These are phyloP conservation scores for Brettanomyces sp. DNA, from an alignment of 805 yeast genomes.

Conservation along the genomic window DNA sequence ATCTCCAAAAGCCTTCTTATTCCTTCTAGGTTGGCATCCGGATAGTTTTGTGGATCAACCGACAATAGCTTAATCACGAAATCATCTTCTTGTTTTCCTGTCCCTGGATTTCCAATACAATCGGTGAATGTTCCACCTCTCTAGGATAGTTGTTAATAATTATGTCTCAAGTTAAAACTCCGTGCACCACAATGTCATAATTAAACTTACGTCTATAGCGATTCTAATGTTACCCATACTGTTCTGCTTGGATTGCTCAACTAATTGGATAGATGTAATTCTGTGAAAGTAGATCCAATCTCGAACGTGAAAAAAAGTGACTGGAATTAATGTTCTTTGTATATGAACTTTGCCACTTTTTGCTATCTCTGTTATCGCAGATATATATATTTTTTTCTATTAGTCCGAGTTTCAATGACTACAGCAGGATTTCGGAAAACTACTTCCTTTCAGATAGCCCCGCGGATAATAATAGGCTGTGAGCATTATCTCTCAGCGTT, in stretches of 20 bases:
- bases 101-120: constrained; percentile 44
- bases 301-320: too few species aligned
- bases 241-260: background rate
- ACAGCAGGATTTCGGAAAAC: too few species aligned
- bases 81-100: constrained; percentile 43
- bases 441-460: too few species aligned
- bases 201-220: constrained; percentile 1
- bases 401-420: too few species aligned
- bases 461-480: too few species aligned
- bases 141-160: constrained; percentile 2
- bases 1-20: constrained; percentile 67
- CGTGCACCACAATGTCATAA: background rate
- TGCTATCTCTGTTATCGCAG: too few species aligned
- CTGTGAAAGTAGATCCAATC: too few species aligned
- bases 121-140: constrained; percentile 94
- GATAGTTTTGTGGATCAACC: constrained; percentile 80
- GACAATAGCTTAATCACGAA: constrained; percentile 71
- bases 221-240: background rate
- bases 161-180: background rate
- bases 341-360: too few species aligned
- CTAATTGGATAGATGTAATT: too few species aligned
- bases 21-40: constrained; percentile 91
- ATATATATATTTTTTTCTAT: too few species aligned
- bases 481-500: too few species aligned
- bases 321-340: too few species aligned